A percentile compares a stretch with the other conserved stretches of the same genome.
Evolutionary conservation across 441 rosid species (phyloP).

Genomic region (Flueggea neowawraea): DNA sequence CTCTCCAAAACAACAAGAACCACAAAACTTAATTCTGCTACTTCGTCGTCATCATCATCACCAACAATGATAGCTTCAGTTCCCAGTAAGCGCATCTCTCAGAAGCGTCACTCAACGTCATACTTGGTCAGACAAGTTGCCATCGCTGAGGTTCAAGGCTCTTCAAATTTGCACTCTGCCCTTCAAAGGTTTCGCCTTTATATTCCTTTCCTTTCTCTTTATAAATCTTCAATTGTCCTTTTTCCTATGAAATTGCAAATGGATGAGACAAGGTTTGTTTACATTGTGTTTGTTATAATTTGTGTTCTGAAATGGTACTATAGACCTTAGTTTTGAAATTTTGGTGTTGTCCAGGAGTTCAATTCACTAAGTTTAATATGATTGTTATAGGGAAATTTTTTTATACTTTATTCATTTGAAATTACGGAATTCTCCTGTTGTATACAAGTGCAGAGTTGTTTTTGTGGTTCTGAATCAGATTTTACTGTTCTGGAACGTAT

Average conservation of each 20-base stretch:
- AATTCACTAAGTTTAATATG: too few species aligned
- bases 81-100: conserved; percentile 4
- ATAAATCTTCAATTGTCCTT: neutral
- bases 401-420: neutral
- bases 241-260: neutral
- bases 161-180: conserved; percentile 50
- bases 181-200: conserved; percentile 46
- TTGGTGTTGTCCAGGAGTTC: too few species aligned
- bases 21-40: conserved; percentile 3
- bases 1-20: conserved; percentile 2
- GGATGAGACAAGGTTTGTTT: neutral
- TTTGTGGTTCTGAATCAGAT: too few species aligned
- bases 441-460: too few species aligned
- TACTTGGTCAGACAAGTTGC: conserved; percentile 66
- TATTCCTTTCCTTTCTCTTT: neutral
- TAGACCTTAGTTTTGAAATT: neutral
- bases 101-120: conserved; percentile 43
- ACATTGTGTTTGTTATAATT: too few species aligned
- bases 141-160: conserved; percentile 47
- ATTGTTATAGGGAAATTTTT: too few species aligned
- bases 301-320: neutral
- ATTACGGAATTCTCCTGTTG: neutral
- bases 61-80: neutral
- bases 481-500: too few species aligned
- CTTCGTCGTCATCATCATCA: conserved; percentile 6